These are phyloP conservation scores for Spencermartinsiella europaea DNA, from an alignment of 805 yeast genomes.

Conservation along the genomic window DNA sequence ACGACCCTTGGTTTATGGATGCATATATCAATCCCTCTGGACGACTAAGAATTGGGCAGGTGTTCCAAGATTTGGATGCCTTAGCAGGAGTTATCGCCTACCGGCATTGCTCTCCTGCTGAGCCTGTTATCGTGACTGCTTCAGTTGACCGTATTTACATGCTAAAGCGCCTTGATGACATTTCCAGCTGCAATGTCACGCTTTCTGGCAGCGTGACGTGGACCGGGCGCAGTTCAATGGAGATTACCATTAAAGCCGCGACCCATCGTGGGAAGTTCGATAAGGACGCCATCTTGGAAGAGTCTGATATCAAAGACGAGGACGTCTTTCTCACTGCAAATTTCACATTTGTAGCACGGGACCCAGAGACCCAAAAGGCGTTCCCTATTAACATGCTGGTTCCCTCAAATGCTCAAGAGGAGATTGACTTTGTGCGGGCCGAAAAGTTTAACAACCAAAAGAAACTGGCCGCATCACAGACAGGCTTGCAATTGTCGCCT, in stretches of 20 bases:
- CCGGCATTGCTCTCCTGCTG: constrained; percentile 90
- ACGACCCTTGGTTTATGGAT: constrained; percentile 77
- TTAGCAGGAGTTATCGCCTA: constrained; percentile 92
- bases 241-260: constrained; percentile 84
- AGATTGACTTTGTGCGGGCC: constrained; percentile 81
- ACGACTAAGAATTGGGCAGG: constrained; percentile 85
- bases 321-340: constrained; percentile 81
- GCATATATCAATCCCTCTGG: constrained; percentile 87
- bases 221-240: constrained; percentile 96
- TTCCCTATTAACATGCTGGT: constrained; percentile 78
- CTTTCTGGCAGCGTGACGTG: constrained; percentile 89
- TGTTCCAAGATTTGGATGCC: constrained; percentile 91
- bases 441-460: constrained; percentile 86
- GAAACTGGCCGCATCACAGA: constrained; percentile 66
- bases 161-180: constrained; percentile 77
- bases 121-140: constrained; percentile 93
- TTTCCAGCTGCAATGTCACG: constrained; percentile 67
- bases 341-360: constrained; percentile 93
- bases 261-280: constrained; percentile 59
- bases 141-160: constrained; percentile 87
- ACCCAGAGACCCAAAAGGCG: constrained; percentile 86
- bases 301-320: constrained; percentile 53
- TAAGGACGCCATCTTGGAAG: constrained; percentile 41
- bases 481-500: constrained; percentile 61
- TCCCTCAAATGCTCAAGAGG: constrained; percentile 69